phyloP scores from a whole-genome alignment of 2,329 filamentous ascomycete species.

The Zymoseptoria pseudotritici region DNA sequence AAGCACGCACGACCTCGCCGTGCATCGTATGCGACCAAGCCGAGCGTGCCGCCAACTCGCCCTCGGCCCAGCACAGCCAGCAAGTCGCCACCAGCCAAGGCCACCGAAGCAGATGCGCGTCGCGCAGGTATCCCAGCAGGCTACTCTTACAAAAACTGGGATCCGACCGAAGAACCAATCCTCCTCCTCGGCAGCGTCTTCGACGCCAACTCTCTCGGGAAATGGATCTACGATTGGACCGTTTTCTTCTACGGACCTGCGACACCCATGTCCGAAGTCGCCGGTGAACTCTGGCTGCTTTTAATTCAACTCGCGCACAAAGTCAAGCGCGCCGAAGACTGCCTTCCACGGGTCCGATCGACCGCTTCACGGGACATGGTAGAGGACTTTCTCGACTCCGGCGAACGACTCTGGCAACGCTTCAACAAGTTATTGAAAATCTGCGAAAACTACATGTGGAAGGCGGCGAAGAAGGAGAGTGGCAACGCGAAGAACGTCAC shows the following conservation, averaged over 20 bases:
- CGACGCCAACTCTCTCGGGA: conserved; percentile 92
- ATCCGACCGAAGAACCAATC: conserved; percentile 87
- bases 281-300: conserved; percentile 89
- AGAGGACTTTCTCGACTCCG: conserved; percentile 82
- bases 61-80: conserved; percentile 33
- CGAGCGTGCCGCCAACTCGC: conserved; percentile 44
- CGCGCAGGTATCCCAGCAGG: conserved; percentile 69
- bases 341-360: conserved; percentile 62
- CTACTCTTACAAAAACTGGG: conserved; percentile 98
- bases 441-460: conserved; percentile 93
- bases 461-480: conserved; percentile 66
- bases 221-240: conserved; percentile 99
- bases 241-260: conserved; percentile 78
- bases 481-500: conserved; percentile 56
- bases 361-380: conserved; percentile 71
- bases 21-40: conserved; percentile 45
- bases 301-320: conserved; percentile 91
- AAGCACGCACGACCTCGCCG: conserved; percentile 23
- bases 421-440: conserved; percentile 80
- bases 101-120: conserved; percentile 58
- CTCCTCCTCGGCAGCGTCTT: conserved; percentile 92
- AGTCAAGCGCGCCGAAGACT: conserved; percentile 82
- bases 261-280: conserved; percentile 80
- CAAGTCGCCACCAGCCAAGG: conserved; percentile 39
- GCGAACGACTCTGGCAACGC: conserved; percentile 77